These are phyloP conservation scores for Magnaporthiopsis incrustans DNA, from an alignment of 2,329 filamentous ascomycete genomes.

Conservation along the genomic window DNA sequence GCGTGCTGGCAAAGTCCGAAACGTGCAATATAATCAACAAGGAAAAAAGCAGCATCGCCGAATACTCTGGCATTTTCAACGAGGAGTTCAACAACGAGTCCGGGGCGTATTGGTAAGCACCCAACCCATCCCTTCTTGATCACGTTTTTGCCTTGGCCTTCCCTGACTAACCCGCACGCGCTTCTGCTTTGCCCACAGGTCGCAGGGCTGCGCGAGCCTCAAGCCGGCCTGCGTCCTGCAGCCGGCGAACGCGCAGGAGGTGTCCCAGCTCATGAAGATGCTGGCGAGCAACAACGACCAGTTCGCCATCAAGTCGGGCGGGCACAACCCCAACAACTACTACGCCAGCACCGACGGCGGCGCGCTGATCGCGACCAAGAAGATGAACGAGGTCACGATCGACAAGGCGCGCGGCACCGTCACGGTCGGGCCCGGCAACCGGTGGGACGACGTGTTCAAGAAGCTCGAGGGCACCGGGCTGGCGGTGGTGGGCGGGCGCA, in stretches of 20 bases:
- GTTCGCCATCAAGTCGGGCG: slow-evolving; percentile 41
- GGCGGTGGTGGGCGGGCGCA: slow-evolving; percentile 25
- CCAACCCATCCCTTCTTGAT: too few species aligned
- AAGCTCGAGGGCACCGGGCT: slow-evolving; percentile 23
- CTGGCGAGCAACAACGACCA: slow-evolving; percentile 15
- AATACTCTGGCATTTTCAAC: neutral
- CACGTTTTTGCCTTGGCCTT: too few species aligned
- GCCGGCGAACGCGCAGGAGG: slow-evolving; percentile 14
- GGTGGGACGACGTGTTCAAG: slow-evolving; percentile 30
- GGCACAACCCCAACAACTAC: slow-evolving; percentile 38
- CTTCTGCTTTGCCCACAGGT: slow-evolving; percentile 12
- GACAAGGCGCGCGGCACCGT: slow-evolving; percentile 24
- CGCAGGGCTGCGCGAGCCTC: slow-evolving; percentile 14
- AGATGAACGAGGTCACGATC: slow-evolving; percentile 27
- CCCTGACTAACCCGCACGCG: neutral
- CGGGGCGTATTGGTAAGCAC: neutral
- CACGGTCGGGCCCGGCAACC: slow-evolving; percentile 25
- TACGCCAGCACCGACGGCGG: slow-evolving; percentile 32
- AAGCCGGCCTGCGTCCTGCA: slow-evolving; percentile 16
- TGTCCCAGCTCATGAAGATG: slow-evolving; percentile 11
- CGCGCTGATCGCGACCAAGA: slow-evolving; percentile 34
- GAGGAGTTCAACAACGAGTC: neutral
- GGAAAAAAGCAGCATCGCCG: neutral
- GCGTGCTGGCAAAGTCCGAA: slow-evolving; percentile 2
- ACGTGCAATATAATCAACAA: neutral